Conservation (phyloP, 805 yeast species). For the Torulaspora franciscae region DNA sequence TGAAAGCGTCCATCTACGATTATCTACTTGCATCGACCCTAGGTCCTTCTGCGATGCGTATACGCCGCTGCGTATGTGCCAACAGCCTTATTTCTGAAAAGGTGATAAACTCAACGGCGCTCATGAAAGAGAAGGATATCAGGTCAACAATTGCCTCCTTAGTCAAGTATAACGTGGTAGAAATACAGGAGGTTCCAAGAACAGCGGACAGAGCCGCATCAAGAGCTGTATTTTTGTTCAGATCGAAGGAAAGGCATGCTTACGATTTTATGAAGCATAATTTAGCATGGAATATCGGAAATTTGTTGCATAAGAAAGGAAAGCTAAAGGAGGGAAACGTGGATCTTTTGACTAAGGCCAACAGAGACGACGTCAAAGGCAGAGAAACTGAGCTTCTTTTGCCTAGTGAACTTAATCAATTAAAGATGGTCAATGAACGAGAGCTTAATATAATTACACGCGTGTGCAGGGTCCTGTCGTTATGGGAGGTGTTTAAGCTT, state of each 20-base stretch:
- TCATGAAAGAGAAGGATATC: conserved; percentile 72
- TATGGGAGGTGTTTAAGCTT: conserved; percentile 53
- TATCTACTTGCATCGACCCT: conserved; percentile 54
- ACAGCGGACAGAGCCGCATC: conserved; percentile 88
- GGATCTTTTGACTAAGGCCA: conserved; percentile 70
- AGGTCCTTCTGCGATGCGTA: conserved; percentile 63
- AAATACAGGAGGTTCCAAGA: conserved; percentile 90
- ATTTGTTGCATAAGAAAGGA: conserved; percentile 50
- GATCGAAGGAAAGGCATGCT: conserved; percentile 55
- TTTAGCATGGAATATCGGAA: conserved; percentile 43
- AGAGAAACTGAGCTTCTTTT: conserved; percentile 69
- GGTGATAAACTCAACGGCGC: conserved; percentile 63
- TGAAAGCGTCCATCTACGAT: conserved; percentile 51
- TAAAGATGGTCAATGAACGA: conserved; percentile 53
- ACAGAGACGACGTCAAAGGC: conserved; percentile 86
- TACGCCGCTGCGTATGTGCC: conserved; percentile 70
- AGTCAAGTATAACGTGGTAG: conserved; percentile 65
- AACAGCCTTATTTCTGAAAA: conserved; percentile 80
- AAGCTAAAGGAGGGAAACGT: conserved; percentile 54
- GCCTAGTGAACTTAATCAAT: conserved; percentile 68
- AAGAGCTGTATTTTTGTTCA: conserved; percentile 77
- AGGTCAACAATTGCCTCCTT: conserved; percentile 65
- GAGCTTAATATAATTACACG: conserved; percentile 54
- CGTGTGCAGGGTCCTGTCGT: conserved; percentile 49
- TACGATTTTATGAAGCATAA: conserved; percentile 45